Percentiles rank a stretch among this genome's conserved stretches.
Evolutionary conservation across 139 green algal species (phyloP).

Genomic region (Trebouxia sp.): DNA sequence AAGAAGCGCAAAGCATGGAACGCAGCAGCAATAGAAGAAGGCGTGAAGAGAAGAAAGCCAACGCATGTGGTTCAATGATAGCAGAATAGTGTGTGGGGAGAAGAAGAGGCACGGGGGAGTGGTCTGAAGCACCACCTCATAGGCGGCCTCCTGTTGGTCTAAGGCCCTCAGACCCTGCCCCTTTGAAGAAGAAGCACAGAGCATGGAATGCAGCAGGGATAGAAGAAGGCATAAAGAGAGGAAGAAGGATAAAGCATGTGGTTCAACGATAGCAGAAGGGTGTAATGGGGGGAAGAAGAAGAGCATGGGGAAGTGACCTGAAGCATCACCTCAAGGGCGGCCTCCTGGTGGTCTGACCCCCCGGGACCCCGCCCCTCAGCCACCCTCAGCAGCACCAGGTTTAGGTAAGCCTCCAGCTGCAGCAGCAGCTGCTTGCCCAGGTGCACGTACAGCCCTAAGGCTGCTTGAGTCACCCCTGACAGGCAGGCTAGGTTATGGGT

Average conservation of each 20-base stretch:
- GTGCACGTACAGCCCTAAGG: conserved; percentile 76
- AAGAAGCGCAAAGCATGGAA: not conserved
- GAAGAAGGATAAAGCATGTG: no score
- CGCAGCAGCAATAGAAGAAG: not conserved
- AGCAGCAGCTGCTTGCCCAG: conserved; percentile 73
- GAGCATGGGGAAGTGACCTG: conserved; percentile 8
- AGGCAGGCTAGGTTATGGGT: not conserved
- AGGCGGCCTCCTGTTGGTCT: no score
- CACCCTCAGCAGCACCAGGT: conserved; percentile 77
- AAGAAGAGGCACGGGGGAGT: no score
- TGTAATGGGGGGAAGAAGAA: not conserved
- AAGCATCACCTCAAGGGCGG: conserved; percentile 77
- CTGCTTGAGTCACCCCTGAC: conserved; percentile 45
- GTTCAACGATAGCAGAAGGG: not conserved
- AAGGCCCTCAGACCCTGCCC: no score
- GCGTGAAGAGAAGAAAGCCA: no score
- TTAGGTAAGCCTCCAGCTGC: conserved; percentile 86
- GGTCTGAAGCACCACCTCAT: no score
- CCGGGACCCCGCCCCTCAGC: conserved; percentile 68
- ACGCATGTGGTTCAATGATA: no score
- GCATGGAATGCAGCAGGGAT: no score
- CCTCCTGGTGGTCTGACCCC: conserved; percentile 71
- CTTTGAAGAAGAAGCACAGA: no score
- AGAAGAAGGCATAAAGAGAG: no score
- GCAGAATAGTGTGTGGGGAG: no score